Evolutionary conservation across 2,329 filamentous ascomycete genomes (phyloP), one percentile per base, ranked within the genome.

Genomic region (Rosellinia necatrix): DNA sequence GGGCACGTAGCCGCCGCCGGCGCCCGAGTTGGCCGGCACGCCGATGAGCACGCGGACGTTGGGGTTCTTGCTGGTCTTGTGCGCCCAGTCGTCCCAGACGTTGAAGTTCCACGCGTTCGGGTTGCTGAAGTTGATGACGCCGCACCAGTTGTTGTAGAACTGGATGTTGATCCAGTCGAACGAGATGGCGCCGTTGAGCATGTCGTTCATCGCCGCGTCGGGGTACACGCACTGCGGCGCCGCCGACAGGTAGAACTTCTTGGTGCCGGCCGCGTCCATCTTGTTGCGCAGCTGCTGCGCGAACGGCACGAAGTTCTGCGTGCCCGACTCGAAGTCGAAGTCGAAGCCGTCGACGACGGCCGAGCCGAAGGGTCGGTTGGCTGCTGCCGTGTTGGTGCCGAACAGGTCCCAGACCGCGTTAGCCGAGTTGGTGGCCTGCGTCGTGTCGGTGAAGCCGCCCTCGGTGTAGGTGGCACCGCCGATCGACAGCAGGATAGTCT

Each of bases 261-360:
- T 84, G 60, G 75, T 75, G 0, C 66, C 71, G 21, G 79, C 77
- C 17, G 73, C 73, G 62, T 84, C 76, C 77, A 86, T 86, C 29
- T 78, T 71, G 13, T 69, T 64, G 25, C 85, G 82, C 8, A 90
- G 78, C 50, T 79, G 75, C 32, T 77, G 74, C 1, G 80, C 86
- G 63, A 91, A 89, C 1, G 81, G 73, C 0, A 76, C 77, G 73
- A 88, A 84, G 72, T 89, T 86, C 43, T 71, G 71, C 12, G 81
- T 80, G 2, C 72, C 71, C 4, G 81, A 76, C 73, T 91, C 88
- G 59, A 91, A 86, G 70, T 92, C 89, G 61, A 91, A 84, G 72
- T 92, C 89, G 70, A 92, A 91, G 4, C 89, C 89, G 69, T 92
- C 87, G 37, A 92, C 74, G 3, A 83, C 76, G 8, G 85, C 82